Base-by-base conservation (phyloP, 1,284 basidiomycete species). In the Exobasidium rhododendri region DNA sequence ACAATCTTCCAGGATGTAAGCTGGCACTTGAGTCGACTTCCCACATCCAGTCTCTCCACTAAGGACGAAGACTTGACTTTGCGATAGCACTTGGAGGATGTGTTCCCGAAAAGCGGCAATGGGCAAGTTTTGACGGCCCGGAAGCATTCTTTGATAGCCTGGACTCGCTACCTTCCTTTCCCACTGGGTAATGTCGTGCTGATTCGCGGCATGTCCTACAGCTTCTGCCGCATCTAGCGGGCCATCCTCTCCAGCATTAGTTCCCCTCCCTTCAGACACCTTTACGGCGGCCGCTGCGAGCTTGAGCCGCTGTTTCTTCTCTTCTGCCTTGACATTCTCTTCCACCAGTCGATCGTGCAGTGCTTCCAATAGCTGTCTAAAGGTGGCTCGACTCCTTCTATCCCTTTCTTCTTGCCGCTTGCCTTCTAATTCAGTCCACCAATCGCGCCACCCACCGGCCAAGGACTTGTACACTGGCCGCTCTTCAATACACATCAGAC, bases 41-140 rank as follows among this genome's bases (percentile, higher is more conserved):
- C 94, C 96, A 74, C 93, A 99, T 71, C 96, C 96, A 3, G 96
- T 99, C 82, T 98, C 96, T 49, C 96, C 96, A 73, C 92, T 94
- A 0, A 99, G 83, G 0, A 98, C 93, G 44, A 97, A 83, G 17
- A 97, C 86, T 75, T 96, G 94, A 4, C 88, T 87, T n/a, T 83
- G 81, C 52, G 90, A 87, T 50, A 98, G 82, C 0, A 85, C 85
- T 4, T 86, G 82, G 22, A 91, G 82, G 58, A 98, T 96, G 51
- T 86, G 81, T 3, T 89, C 79, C 30, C 92, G 86, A 81, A 92
- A 94, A 17, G 85, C 83, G 11, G 93, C 91, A 72, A 99, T 98
- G 0, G 96, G 96, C 1, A 99, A 83, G 11, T 81, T 82, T 61
- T 89, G 87, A 45, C 94, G 86, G 74, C 90, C 87, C 11, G 74